These are phyloP conservation scores for Kwoniella heveanensis DNA, from an alignment of 768 basidiomycete genomes.

Conservation along the genomic window DNA sequence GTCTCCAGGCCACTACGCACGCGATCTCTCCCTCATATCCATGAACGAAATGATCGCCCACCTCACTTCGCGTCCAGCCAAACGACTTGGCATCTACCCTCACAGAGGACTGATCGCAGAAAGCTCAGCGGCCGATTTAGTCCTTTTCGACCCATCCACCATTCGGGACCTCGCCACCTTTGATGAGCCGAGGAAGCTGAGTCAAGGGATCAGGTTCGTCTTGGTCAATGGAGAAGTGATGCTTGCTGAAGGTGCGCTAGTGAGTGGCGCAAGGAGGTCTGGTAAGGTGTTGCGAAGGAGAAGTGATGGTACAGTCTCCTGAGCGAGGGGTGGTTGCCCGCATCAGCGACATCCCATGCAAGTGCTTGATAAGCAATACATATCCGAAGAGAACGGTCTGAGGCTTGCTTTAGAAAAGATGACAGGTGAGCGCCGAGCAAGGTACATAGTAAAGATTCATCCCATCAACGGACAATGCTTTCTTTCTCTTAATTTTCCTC, in stretches of 20 bases:
- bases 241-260: conserved; percentile 40
- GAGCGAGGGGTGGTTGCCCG: not conserved
- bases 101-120: conserved; percentile 41
- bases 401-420: too few relatives aligned
- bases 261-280: conserved; percentile 27
- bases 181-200: conserved; percentile 37
- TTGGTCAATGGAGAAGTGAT: conserved; percentile 51
- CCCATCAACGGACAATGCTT: too few relatives aligned
- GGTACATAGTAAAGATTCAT: too few relatives aligned
- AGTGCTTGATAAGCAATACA: too few relatives aligned
- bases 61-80: conserved; percentile 52
- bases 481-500: too few relatives aligned
- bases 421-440: too few relatives aligned
- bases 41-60: conserved; percentile 49
- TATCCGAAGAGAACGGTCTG: too few relatives aligned
- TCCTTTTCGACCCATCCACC: conserved; percentile 46
- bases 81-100: conserved; percentile 46
- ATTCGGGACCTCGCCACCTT: conserved; percentile 47
- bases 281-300: conserved; percentile 40
- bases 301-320: conserved; percentile 23
- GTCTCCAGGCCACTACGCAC: conserved; percentile 43
- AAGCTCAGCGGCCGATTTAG: conserved; percentile 50
- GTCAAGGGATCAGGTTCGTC: conserved; percentile 47
- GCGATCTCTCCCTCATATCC: conserved; percentile 35
- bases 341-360: too few relatives aligned